These are phyloP conservation scores for Mycena galopus DNA, from an alignment of 768 basidiomycete genomes.

Conservation along the genomic window DNA sequence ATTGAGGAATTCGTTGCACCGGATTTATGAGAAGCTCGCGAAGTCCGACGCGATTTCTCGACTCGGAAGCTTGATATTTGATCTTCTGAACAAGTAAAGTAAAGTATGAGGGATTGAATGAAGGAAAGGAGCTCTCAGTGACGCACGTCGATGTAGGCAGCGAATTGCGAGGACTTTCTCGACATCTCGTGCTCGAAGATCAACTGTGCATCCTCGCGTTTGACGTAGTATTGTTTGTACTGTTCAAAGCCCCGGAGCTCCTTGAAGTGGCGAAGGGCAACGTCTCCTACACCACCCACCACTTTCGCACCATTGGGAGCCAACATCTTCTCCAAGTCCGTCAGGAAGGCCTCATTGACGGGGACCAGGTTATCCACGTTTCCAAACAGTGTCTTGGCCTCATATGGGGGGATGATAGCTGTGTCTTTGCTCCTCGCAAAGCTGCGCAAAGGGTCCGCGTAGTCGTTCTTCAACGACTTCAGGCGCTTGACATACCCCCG, in stretches of 20 bases:
- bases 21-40: slow-evolving; percentile 96
- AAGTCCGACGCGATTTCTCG: slow-evolving; percentile 86
- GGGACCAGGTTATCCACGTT: slow-evolving; percentile 92
- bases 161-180: slow-evolving; percentile 85
- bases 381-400: slow-evolving; percentile 93
- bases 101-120: slow-evolving; percentile 19
- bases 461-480: slow-evolving; percentile 85
- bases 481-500: slow-evolving; percentile 89
- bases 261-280: slow-evolving; percentile 89
- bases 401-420: slow-evolving; percentile 88
- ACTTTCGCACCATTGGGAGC: slow-evolving; percentile 67
- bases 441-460: slow-evolving; percentile 90
- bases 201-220: slow-evolving; percentile 91
- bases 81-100: slow-evolving; percentile 67
- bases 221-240: slow-evolving; percentile 92
- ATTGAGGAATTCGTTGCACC: slow-evolving; percentile 94
- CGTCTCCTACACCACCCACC: slow-evolving; percentile 83
- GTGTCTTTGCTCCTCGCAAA: slow-evolving; percentile 90
- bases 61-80: slow-evolving; percentile 85
- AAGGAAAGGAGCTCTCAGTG: slow-evolving; percentile 11
- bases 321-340: slow-evolving; percentile 85
- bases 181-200: slow-evolving; percentile 89
- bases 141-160: slow-evolving; percentile 88
- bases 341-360: slow-evolving; percentile 90
- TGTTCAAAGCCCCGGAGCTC: slow-evolving; percentile 88